Evolutionary conservation across 495 filamentous ascomycete genomes (phyloP), one percentile per base, ranked within the genome.

Genomic region (Pyrenopolyporus hunteri): DNA sequence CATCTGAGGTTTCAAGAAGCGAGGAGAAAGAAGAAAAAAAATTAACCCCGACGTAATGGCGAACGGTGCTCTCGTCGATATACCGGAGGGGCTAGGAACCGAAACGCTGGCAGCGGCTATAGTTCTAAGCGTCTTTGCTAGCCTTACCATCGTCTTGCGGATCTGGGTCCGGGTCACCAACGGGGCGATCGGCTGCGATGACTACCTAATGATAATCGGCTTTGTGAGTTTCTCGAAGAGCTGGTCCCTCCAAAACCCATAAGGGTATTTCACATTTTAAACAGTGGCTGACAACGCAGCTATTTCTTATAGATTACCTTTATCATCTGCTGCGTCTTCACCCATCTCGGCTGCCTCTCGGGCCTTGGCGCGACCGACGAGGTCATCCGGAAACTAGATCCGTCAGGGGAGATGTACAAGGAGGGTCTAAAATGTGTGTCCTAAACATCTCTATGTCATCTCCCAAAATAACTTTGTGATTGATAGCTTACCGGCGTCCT

Each of bases 161-260:
- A 10, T 42, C 11, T 64, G 55, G 28, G 55, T 36, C 13, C 48
- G 61, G 35, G 14, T 28, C 8, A 40, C 5, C 5, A 64, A 55
- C 28, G 43, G 55, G 28, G 61, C 61, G 7, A 36, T 55, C 6
- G 55, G 61, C 19, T 9, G 6, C n/a, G 61, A 64, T 29, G 61
- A 64, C 14, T 59, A 54, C 29, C 10, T 55, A 6, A 59, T 55
- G 55, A 20, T 50, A 8, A 47, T 64, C 37, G 43, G 19, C 7
- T 14, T 50, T 2, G 61, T 64, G 40, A 59, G 61, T 55, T 35
- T 7, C 14, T 2, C n/a, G n/a, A n/a, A n/a, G n/a, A 2, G 3
- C 7, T 17, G 5, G 6, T 25, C 22, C n/a, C 28, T 25, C n/a
- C 2, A 1, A n/a, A 17, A 2, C 6, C 11, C 3, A 0, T 2